Base-by-base conservation (phyloP, 148 eudicot genomes). In the Chenopodium quinoa region DNA sequence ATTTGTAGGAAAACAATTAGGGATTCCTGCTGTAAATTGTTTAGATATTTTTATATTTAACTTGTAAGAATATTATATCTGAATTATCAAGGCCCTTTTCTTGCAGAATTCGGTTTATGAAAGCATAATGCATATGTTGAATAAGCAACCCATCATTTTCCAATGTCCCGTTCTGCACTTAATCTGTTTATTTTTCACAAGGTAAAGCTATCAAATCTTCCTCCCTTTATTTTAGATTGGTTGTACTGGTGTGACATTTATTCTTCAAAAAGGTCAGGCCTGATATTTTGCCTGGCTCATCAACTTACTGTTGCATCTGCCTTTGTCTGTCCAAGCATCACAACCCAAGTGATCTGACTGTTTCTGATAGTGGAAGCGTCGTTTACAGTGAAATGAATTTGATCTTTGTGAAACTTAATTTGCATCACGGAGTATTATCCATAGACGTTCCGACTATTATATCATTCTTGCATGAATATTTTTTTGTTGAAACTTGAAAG, bases 171-270 rank as follows among this genome's bases (percentile, higher is more conserved):
- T 58, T n/a, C 37, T 44, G 20, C 47, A 58, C 22, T 1, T 72
- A 12, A 37, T 7, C 11, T 37, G 29, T 46, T 72, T n/a, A 73
- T n/a, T 40, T n/a, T 44, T 73, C 47, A 58, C 52, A 27, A 14
- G 37, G 32, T 29, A 22, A 77, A 77, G 56, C 58, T 65, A 77
- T 77, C 71, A 77, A 27, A 77, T 77, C 58, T 32, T 37, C 37
- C 23, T 34, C 23, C 68, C 52, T 65, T 60, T 29, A 13, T 56
- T 22, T 75, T 32, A 65, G 52, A 76, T 76, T 60, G 78, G 23
- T 22, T n/a, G 47, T 9, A 58, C 25, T 60, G 29, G 50, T 62
- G 46, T 76, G n/a, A 32, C 50, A 60, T 76, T 76, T 60, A 75
- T 75, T 75, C 77, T 54, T 32, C 64, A n/a, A 25, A 2, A 75